Base-by-base conservation (phyloP, 768 basidiomycete genomes). In the Suillus sp. region DNA sequence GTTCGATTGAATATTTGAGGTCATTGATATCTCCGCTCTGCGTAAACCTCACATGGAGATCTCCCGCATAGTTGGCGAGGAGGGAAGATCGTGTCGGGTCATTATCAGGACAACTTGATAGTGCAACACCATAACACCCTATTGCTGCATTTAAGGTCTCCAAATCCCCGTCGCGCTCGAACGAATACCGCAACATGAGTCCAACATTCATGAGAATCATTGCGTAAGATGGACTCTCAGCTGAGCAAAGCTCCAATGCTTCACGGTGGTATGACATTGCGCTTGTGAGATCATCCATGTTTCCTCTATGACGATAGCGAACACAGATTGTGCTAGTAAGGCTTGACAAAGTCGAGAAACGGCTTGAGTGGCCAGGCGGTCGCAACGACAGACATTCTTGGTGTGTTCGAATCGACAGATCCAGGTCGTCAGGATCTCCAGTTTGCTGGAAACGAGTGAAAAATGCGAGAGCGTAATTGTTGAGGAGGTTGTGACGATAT, bases 261-360 rank as follows among this genome's bases (percentile, higher is more conserved):
- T 63, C 59, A 13, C 25, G 40, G 42, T 61, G 62, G 40, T 66
- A 10, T 37, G 35, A 45, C 4, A 27, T 51, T 48, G 72, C 61
- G 42, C 27, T 60, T 50, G 76, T 66, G 35, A 79, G 38, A 60
- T 78, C 74, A 54, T 64, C 61, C 22, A 62, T 43, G 14, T 68
- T 61, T 3, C 73, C 69, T 5, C 70, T 62, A 18, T 60, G 32
- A 38, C 72, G 69, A 65, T 70, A 78, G 27, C 62, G 71, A 63
- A 37, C 6, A 25, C 62, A 56, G 30, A 75, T 62, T 0, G 68
- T 63, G 53, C 50, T 64, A 10, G 68, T 75, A 7, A 79, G 66
- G 43, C 66, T 69, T 6, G 58, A 61, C 35, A 73, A 60, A 48
- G 55, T 43, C 16, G 25, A 37, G 13, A 38, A 22, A 43, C 68